Evolutionary conservation across 805 yeast genomes (phyloP), one percentile per base, ranked within the genome.

Genomic region (Candida pseudofarinosa): DNA sequence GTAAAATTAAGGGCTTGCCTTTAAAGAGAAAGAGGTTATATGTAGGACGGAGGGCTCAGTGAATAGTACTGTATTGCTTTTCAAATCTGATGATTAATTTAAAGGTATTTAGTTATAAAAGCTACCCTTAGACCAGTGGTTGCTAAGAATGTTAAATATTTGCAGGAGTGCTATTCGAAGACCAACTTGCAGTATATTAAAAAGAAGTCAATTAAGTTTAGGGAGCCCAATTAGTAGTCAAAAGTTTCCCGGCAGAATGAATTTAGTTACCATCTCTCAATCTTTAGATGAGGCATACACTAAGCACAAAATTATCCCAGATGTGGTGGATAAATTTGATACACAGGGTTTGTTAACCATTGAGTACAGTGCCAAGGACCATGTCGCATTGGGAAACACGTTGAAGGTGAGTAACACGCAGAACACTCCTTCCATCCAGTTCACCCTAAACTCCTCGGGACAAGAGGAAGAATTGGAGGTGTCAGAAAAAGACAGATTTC

Each of bases 331-430:
- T 45, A 61, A 71, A 45, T 71, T 70, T 45, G 66, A 59, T 19
- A 63, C 80, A 32, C 77, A 75, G 46, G 83, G 81, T 2, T 65
- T 84, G 45, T 66, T 86, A 43, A 77, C 84, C 44, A 81, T 83
- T 47, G 77, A 80, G 36, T 86, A 82, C 60, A 53, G 49, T 32
- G 53, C 52, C 4, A 80, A 79, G n/a, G 61, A 65, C 17, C 85
- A 79, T 43, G 96, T 88, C 28, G 77, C 89, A 0, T 65, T 87
- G 71, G 97, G 97, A 15, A 88, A 89, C 64, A 75, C 81, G 2
- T 68, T 90, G 42, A 60, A 70, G 34, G 82, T 79, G 4, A 73
- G 67, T 3, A 84, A 81, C 37, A 81, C 96, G 19, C 95, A 85
- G 63, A 51, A 62, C n/a, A 55, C 53, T 36, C 97, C 97, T 30